phyloP scores from a whole-genome alignment of 2,329 filamentous ascomycete species.

The Sordariomycetes sp. region DNA sequence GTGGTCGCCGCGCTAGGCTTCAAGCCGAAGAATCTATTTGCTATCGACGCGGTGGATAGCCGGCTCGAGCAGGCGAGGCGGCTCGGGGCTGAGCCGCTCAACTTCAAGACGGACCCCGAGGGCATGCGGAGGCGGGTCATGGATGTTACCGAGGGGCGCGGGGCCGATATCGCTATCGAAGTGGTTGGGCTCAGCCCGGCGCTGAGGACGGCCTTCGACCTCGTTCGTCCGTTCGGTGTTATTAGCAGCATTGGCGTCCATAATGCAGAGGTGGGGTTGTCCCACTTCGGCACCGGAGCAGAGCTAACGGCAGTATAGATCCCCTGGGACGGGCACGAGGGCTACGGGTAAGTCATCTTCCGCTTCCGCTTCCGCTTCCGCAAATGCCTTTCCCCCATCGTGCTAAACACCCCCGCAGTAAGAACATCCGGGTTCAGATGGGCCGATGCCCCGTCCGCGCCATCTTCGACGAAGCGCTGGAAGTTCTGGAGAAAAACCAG shows the following conservation, averaged over 20 bases:
- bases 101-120: conserved; percentile 57
- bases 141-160: conserved; percentile 65
- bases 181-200: conserved; percentile 59
- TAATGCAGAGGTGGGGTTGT: conserved; percentile 48
- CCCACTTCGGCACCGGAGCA: neutral
- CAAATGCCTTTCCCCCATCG: neutral
- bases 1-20: conserved; percentile 62
- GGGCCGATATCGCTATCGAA: conserved; percentile 71
- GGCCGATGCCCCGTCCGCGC: conserved; percentile 66
- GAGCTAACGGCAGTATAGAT: conserved; percentile 34
- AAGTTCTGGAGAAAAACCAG: conserved; percentile 51
- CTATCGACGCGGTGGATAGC: conserved; percentile 62
- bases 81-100: conserved; percentile 68
- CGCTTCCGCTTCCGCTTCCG: neutral
- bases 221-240: conserved; percentile 56
- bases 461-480: conserved; percentile 53
- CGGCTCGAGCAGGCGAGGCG: conserved; percentile 58
- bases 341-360: conserved; percentile 34
- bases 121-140: conserved; percentile 56
- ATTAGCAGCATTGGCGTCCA: conserved; percentile 64
- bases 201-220: conserved; percentile 53
- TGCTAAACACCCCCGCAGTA: conserved; percentile 28
- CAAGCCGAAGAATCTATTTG: conserved; percentile 60
- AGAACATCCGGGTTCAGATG: conserved; percentile 66
- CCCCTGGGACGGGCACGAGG: conserved; percentile 55